Base-by-base conservation (phyloP, 148 eudicot species). In the Chenopodium album region DNA sequence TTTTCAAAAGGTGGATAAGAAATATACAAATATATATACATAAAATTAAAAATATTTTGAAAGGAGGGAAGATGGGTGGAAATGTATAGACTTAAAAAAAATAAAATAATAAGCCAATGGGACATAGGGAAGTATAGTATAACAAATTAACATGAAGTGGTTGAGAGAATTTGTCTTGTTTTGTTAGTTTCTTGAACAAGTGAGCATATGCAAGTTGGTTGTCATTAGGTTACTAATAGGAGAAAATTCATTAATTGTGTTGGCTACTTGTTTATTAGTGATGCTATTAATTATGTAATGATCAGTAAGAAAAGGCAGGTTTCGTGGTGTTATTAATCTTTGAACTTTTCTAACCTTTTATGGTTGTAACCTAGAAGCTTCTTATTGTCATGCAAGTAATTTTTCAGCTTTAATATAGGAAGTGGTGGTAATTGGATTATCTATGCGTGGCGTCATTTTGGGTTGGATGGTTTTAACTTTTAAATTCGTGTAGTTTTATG, bases 81-180 rank as follows among this genome's bases (percentile, higher is more conserved):
- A 82, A 71, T 83, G 78, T 77, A 73, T 77, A 85, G 70, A 82
- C 44, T 28, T 26, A 31, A 75, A 47, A 54, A 12, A 47, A 65
- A 22, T 22, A 48, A 75, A 47, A 54, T 20, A 48, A 65, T 19
- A 60, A 76, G 81, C 82, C 83, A 85, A 81, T 69, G 77, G 76
- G 63, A 46, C 48, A 78, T 78, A 29, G 62, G 44, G 54, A 17
- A 12, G 62, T 56, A 62, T 22, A 62, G 44, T 41, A 13, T 28
- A 59, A 59, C 74, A 76, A 37, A 79, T 76, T n/a, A 26, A 66
- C 2, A 29, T 41, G 77, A 41, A 85, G 87, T 85, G 81, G 87
- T 85, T 85, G 87, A 77, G 81, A 17, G 52, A n/a, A 52, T 41
- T 77, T 80, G 84, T 84, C 84, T 71, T 76, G 76, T 80, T 50